These are phyloP conservation scores for Trichoderma lentiforme DNA, from an alignment of 2,329 filamentous ascomycete genomes.

Conservation along the genomic window DNA sequence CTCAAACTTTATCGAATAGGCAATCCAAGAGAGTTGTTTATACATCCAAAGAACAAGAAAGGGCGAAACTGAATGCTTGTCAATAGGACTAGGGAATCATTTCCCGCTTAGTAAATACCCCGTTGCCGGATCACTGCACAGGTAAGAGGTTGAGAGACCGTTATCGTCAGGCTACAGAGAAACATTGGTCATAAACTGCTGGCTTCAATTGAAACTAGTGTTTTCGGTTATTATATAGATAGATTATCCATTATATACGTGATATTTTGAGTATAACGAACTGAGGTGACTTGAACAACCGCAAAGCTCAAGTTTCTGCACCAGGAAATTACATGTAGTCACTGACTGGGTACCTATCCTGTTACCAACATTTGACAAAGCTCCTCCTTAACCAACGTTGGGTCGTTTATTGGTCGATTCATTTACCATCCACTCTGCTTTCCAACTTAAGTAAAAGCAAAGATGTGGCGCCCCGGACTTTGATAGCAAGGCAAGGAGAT, in stretches of 20 bases:
- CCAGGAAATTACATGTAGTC: not conserved
- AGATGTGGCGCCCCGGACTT: not conserved
- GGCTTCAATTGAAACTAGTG: not conserved
- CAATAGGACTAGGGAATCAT: not conserved
- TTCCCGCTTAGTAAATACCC: not conserved
- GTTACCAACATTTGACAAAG: not conserved
- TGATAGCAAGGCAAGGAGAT: not conserved
- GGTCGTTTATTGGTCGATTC: not conserved
- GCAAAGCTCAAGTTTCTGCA: not conserved
- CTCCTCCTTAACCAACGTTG: too few relatives aligned
- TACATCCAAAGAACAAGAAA: not conserved
- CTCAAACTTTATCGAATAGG: not conserved
- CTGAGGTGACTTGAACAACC: not conserved
- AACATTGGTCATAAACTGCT: not conserved
- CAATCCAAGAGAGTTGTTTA: not conserved
- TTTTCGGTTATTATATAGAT: not conserved
- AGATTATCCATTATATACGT: not conserved
- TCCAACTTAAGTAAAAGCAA: not conserved
- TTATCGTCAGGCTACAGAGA: not conserved
- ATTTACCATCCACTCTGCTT: not conserved
- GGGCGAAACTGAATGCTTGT: not conserved
- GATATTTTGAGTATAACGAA: not conserved
- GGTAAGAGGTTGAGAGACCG: not conserved
- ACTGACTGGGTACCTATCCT: not conserved
- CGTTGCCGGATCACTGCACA: not conserved